Evolutionary conservation across 2,329 filamentous ascomycete species (phyloP).

Genomic region (Coniella vitis): DNA sequence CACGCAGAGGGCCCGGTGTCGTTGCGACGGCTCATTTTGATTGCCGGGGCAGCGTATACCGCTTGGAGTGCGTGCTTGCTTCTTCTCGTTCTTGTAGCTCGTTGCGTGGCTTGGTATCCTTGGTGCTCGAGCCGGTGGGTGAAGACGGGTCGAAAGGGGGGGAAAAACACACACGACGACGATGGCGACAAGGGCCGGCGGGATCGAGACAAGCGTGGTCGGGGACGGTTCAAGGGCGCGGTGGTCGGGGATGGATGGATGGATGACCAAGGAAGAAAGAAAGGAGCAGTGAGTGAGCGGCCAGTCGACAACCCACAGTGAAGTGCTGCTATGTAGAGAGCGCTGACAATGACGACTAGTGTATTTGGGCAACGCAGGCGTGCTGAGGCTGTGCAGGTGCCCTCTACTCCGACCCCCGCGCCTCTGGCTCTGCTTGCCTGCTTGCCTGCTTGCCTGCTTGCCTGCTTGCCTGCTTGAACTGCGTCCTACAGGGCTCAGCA

Average conservation of each 20-base stretch:
- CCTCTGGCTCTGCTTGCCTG: neutral
- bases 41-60: slow-evolving; percentile 22
- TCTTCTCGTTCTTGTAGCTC: slow-evolving; percentile 13
- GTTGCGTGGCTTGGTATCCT: neutral
- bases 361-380: slow-evolving; percentile 10
- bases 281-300: neutral
- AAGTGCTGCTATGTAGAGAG: slow-evolving; percentile 8
- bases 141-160: too few relatives aligned
- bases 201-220: neutral
- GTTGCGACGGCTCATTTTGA: slow-evolving; percentile 42
- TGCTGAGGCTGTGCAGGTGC: slow-evolving; percentile 15
- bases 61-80: slow-evolving; percentile 15
- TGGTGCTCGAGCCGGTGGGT: too few relatives aligned
- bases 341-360: slow-evolving; percentile 13
- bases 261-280: neutral
- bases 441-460: neutral
- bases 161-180: too few relatives aligned
- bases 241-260: too few relatives aligned
- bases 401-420: slow-evolving; percentile 12
- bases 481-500: neutral
- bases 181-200: too few relatives aligned
- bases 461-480: neutral
- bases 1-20: slow-evolving; percentile 59
- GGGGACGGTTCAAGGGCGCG: neutral
- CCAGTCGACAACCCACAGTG: neutral